Base-by-base conservation (phyloP, 176 grass and related monocot species). In the Eragrostis nindensis region DNA sequence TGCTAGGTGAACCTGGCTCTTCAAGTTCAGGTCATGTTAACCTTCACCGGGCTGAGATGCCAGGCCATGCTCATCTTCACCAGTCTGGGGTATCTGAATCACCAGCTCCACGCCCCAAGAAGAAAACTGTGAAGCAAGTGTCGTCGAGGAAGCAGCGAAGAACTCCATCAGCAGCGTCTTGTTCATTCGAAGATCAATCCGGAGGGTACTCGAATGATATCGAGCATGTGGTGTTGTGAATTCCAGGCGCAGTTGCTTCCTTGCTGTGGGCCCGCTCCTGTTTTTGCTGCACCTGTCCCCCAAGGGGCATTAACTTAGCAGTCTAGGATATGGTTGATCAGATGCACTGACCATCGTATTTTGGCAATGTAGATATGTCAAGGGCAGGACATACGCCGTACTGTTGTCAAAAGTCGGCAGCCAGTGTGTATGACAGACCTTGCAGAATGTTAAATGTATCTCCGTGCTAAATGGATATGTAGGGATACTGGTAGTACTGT, bases 341-440 rank as follows among this genome's bases (percentile, higher is more conserved):
- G 68, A 79, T 79, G 80, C 56, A 1, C 8, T 6, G 65, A 83
- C 67, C 68, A 66, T 83, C 40, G 3, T 60, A 16, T 73, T 82
- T 87, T 67, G 75, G 75, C 67, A 15, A 10, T 52, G 66, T 88
- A 57, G 70, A 73, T 73, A 40, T 78, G 59, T 1, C 16, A 68
- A 60, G 68, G 25, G 27, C 30, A 22, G 78, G 27, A 1, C 39
- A 19, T 64, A 74, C 14, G 50, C 21, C 43, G 5, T 53, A 39
- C 47, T 63, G 52, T 57, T n/a, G 52, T 56, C 5, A 19, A 10
- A 77, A 48, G 32, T 83, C 59, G 74, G 32, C 44, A 52, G 0
- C 8, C 27, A 13, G 25, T 25, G 30, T 30, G 19, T 21, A 21
- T 78, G 3, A 24, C 10, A 63, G 26, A 55, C 60, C 45, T n/a